Evolutionary conservation across 305 asterid genomes (phyloP).

Genomic region (Rubia tinctorum): DNA sequence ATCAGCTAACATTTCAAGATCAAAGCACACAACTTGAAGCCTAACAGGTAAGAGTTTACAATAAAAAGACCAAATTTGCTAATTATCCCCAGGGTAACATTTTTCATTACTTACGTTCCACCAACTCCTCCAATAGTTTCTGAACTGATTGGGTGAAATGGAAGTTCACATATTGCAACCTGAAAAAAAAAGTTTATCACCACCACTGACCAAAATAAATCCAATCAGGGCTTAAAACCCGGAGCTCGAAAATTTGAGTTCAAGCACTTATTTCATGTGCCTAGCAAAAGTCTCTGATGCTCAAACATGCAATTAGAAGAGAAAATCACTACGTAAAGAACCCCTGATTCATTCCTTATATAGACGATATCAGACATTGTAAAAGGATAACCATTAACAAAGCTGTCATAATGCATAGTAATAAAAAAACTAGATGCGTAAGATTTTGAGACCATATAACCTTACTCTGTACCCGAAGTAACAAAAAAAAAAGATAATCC

Average conservation of each 20-base stretch:
- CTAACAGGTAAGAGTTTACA: background rate
- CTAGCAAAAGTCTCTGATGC: background rate
- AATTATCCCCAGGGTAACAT: constrained; percentile 16
- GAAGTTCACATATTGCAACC: constrained; percentile 98
- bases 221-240: background rate
- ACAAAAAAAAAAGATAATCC: too few relatives aligned
- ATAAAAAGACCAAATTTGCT: constrained; percentile 9
- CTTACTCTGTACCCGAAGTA: background rate
- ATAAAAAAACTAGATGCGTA: background rate
- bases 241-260: background rate
- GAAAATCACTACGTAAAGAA: background rate
- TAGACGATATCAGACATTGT: background rate
- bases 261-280: background rate
- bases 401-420: background rate
- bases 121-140: constrained; percentile 96
- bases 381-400: background rate
- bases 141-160: constrained; percentile 95
- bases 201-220: constrained; percentile 8
- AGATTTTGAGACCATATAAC: background rate
- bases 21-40: background rate
- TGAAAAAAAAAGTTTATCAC: constrained; percentile 27
- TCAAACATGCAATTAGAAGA: background rate
- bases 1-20: background rate
- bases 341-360: background rate
- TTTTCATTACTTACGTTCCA: constrained; percentile 78